Percentiles rank a stretch among this genome's conserved stretches.
phyloP scores from a whole-genome alignment of 768 basidiomycete genomes.

The Hortiboletus flavorubellus region DNA sequence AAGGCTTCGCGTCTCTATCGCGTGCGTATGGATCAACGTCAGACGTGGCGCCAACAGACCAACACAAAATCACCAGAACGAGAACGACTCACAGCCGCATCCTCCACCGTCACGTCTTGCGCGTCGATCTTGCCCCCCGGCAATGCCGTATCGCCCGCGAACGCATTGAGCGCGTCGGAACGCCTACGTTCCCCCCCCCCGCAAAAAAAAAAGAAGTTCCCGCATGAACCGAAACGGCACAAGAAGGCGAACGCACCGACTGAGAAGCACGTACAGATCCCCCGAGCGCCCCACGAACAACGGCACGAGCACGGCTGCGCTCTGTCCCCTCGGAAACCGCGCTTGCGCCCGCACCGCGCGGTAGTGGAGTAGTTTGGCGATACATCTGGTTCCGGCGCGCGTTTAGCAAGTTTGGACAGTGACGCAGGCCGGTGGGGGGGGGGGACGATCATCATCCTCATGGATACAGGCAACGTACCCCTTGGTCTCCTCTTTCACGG shows the following conservation, averaged over 20 bases:
- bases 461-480: conserved; percentile 4
- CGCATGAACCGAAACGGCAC: neutral
- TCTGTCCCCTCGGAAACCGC: conserved; percentile 51
- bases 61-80: neutral
- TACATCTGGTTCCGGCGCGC: conserved; percentile 15
- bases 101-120: conserved; percentile 65
- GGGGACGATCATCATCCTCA: no score
- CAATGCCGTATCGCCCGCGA: conserved; percentile 84
- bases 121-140: conserved; percentile 83
- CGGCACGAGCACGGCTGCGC: conserved; percentile 79
- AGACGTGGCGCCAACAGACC: neutral
- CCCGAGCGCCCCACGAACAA: conserved; percentile 82
- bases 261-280: conserved; percentile 83
- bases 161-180: conserved; percentile 66
- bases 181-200: conserved; percentile 46
- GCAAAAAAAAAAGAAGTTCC: neutral
- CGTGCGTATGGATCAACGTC: neutral
- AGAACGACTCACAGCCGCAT: conserved; percentile 59
- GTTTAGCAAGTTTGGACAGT: no score
- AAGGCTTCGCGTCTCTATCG: conserved; percentile 79
- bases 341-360: conserved; percentile 29
- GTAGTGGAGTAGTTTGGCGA: conserved; percentile 25
- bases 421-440: no score
- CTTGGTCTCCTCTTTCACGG: conserved; percentile 22
- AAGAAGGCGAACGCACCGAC: conserved; percentile 49